Base-by-base conservation (phyloP, 148 eudicot genomes). In the Rheum nobile region DNA sequence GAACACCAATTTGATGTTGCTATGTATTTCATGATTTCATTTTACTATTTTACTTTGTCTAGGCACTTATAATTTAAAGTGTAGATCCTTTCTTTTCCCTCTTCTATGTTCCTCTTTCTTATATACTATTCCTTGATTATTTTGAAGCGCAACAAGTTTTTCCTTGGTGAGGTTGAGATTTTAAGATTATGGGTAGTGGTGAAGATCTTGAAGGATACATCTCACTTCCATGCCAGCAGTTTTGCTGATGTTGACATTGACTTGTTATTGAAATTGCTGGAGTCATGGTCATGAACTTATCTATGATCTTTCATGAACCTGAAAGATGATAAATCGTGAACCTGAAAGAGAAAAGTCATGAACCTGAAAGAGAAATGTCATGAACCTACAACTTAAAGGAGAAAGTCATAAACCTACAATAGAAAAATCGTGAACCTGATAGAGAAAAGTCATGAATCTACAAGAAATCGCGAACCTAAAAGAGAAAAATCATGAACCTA, bases 131-230 rank as follows among this genome's bases (percentile, higher is more conserved):
- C 16, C 24, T 65, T 31, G 24, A 31, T 17, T 65, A 22, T 61
- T 77, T 73, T 74, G 52, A 75, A 96, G 99, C 92, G 80, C 24
- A 86, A 83, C 65, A 81, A 71, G 74, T 50, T 86, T 61, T 77
- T 87, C 35, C 80, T 96, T 74, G 77, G 80, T 67, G 97, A 92
- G 75, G 67, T 71, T 78, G 97, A 96, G 79, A 71, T 82, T 47
- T 79, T 91, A 46, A 89, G 95, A 83, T 76, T 96, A 78, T 81
- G 79, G 72, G 92, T 92, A 42, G 84, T 96, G 61, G 82, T 88
- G 71, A 90, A 90, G 83, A 82, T 90, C 71, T 79, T 96, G 82
- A 96, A 90, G 91, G 99, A 96, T 74, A 96, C 97, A 19, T 96
- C 99, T 74, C 88, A 83, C 77, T 96, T 92, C 74, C 99, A 96